These are phyloP conservation scores for Circinella minor DNA, from an alignment of 371 early-diverging fungal species.

Conservation along the genomic window DNA sequence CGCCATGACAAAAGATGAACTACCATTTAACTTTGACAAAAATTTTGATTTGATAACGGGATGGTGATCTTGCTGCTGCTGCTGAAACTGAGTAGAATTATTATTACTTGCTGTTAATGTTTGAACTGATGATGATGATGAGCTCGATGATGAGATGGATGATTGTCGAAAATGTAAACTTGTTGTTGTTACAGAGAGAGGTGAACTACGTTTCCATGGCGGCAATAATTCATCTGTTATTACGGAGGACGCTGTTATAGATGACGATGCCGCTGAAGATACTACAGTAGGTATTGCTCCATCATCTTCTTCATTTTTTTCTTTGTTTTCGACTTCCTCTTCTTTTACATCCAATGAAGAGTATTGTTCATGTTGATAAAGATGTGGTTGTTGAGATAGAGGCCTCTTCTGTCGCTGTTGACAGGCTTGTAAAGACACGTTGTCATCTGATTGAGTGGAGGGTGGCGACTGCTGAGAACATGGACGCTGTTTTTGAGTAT, in stretches of 20 bases:
- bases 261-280: too few relatives aligned
- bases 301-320: too few relatives aligned
- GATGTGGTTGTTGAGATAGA: slow-evolving; percentile 6
- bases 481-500: background rate
- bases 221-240: slow-evolving; percentile 2
- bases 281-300: background rate
- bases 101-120: slow-evolving; percentile 1
- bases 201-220: slow-evolving; percentile 10
- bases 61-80: background rate
- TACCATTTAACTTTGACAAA: background rate
- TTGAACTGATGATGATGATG: slow-evolving; percentile 17
- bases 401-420: slow-evolving; percentile 2
- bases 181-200: slow-evolving; percentile 4
- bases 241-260: background rate
- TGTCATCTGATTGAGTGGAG: too few relatives aligned
- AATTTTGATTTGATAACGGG: background rate
- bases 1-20: background rate
- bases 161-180: slow-evolving; percentile 1
- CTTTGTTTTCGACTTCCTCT: too few relatives aligned
- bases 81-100: too few relatives aligned
- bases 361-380: too few relatives aligned
- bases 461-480: background rate
- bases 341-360: too few relatives aligned
- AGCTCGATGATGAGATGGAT: slow-evolving; percentile 1
- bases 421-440: too few relatives aligned